These are phyloP conservation scores for Jaminaea rosea DNA, from an alignment of 1,284 basidiomycete species.

Conservation along the genomic window DNA sequence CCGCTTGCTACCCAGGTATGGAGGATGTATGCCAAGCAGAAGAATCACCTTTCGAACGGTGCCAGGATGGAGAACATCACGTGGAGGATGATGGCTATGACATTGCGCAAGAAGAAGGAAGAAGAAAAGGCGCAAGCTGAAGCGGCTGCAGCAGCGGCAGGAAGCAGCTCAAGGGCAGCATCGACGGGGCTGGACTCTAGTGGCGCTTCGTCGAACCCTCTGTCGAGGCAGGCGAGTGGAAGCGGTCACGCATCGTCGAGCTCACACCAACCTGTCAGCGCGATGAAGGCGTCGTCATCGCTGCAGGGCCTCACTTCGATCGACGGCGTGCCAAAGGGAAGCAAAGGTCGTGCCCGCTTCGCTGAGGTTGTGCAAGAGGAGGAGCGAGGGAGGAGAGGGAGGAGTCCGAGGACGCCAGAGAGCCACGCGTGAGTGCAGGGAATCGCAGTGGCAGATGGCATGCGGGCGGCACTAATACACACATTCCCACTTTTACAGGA, in stretches of 20 bases:
- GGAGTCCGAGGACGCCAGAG: slow-evolving; percentile 35
- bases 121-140: slow-evolving; percentile 30
- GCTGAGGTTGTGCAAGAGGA: slow-evolving; percentile 47
- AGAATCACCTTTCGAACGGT: slow-evolving; percentile 75
- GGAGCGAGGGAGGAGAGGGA: slow-evolving; percentile 29
- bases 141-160: not conserved
- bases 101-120: slow-evolving; percentile 67
- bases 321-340: slow-evolving; percentile 9
- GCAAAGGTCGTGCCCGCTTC: slow-evolving; percentile 50
- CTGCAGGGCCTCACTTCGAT: slow-evolving; percentile 19
- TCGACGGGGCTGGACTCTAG: slow-evolving; percentile 3
- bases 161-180: not conserved
- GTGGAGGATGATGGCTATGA: slow-evolving; percentile 96
- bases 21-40: slow-evolving; percentile 88
- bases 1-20: slow-evolving; percentile 90
- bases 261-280: slow-evolving; percentile 7
- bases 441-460: no score
- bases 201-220: not conserved
- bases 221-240: no score
- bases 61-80: slow-evolving; percentile 95
- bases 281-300: slow-evolving; percentile 3
- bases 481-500: no score
- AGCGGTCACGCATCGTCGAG: slow-evolving; percentile 9
- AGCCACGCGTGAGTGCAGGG: slow-evolving; percentile 56
- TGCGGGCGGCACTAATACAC: no score